Conservation (phyloP, 495 filamentous ascomycete species). For the Xylaria intraflava region DNA sequence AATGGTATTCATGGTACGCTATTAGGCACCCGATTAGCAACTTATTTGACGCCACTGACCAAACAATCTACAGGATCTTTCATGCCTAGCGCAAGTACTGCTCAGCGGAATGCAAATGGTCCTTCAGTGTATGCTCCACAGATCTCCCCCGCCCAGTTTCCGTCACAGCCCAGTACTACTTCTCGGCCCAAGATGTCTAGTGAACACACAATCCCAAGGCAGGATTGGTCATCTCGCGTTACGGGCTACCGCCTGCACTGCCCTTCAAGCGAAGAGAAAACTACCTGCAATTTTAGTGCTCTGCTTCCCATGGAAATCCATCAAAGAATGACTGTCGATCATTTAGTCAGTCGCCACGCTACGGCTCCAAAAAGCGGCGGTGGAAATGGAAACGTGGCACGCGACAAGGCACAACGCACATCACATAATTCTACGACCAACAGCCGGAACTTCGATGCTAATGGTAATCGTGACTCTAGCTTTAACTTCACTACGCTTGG, state of each 20-base stretch:
- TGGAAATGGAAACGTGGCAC: not conserved
- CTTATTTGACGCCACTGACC: not conserved
- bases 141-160: not conserved
- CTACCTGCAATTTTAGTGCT: not conserved
- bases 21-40: not conserved
- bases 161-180: not conserved
- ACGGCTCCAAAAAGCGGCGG: not conserved
- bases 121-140: slow-evolving; percentile 35
- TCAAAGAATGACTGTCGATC: slow-evolving; percentile 24
- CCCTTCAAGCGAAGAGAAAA: slow-evolving; percentile 22
- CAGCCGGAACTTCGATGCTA: slow-evolving; percentile 23
- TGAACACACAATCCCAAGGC: not conserved
- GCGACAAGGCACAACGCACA: not conserved
- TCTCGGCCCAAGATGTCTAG: not conserved
- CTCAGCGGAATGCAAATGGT: slow-evolving; percentile 11
- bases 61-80: not conserved
- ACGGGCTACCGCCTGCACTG: not conserved
- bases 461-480: slow-evolving; percentile 33
- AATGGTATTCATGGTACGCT: slow-evolving; percentile 15
- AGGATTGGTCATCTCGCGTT: not conserved
- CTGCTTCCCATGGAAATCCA: slow-evolving; percentile 25
- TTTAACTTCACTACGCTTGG: slow-evolving; percentile 42
- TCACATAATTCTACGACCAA: not conserved
- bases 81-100: not conserved
- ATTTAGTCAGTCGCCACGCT: slow-evolving; percentile 16